A percentile compares a stretch with the other conserved stretches of the same genome.
Evolutionary conservation across 768 basidiomycete species (phyloP).

Genomic region (Plicaturopsis crispa): DNA sequence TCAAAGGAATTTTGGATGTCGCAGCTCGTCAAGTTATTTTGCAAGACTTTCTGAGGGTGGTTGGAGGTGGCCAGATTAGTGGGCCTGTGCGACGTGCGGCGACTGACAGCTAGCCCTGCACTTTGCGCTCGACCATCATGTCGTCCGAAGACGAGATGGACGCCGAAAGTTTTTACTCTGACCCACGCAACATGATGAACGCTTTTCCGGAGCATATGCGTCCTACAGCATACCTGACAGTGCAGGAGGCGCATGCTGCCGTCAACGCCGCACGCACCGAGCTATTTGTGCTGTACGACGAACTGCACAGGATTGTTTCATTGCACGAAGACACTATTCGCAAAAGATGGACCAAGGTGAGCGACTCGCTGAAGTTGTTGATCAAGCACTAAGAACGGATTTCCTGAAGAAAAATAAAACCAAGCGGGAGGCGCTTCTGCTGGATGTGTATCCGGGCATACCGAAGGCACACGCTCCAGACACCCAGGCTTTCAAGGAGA

Average conservation of each 20-base stretch:
- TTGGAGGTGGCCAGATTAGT: no score
- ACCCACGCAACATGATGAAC: neutral
- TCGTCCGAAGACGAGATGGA: no score
- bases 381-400: no score
- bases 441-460: neutral
- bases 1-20: no score
- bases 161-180: neutral
- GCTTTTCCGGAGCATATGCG: neutral
- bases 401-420: neutral
- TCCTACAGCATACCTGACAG: neutral
- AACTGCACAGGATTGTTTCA: neutral
- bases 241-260: neutral
- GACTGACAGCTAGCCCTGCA: no score
- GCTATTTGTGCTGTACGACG: neutral
- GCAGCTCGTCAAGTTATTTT: no score
- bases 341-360: slow-evolving; percentile 3
- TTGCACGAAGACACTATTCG: slow-evolving; percentile 1
- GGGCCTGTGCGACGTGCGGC: no score
- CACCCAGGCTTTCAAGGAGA: neutral
- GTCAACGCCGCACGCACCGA: neutral
- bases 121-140: no score
- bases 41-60: no score
- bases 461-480: slow-evolving; percentile 1
- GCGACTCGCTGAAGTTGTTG: neutral
- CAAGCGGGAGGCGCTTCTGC: neutral